Base-by-base conservation (phyloP, 164 flowering plant genomes). In the Dillenia turbinata region DNA sequence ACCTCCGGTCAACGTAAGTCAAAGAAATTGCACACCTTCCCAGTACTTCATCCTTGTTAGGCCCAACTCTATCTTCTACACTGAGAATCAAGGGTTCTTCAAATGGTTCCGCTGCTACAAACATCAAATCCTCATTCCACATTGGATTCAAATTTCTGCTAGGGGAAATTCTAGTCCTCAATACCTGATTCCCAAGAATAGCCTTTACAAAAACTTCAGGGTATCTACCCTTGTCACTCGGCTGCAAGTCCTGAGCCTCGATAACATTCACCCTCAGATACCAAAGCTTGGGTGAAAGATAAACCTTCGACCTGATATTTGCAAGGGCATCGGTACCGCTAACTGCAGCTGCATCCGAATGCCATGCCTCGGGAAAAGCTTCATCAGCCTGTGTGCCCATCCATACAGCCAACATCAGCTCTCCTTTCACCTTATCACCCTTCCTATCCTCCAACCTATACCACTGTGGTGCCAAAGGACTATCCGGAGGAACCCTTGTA, bases 381-480 rank as follows among this genome's bases (percentile, higher is more conserved):
- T 89, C 92, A 56, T 89, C 96, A 0, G 96, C 96, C 57, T 86
- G 96, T 63, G 92, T 89, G 13, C 96, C 96, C 83, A 81, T 80
- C 96, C 96, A 89, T 50, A 89, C 92, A 63, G 96, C 90, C 63
- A 87, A 61, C 96, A 89, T 89, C 24, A 89, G 67, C 77, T 89
- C 92, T 19, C 89, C 90, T 56, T 77, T 89, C 22, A 71, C 73
- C 74, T 78, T 82, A 5, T 76, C 80, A 17, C 79, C 82, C 65
- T 75, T 81, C 50, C 79, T 57, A 58, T 85, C 86, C 53, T 80
- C 86, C 67, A 89, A 52, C 53, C 86, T 70, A 57, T 89, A 89
- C 96, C 96, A 89, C 69, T 86, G 92, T 4, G 96, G 96, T 1
- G 96, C 96, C 77, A 88, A 65, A 7, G 92, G 91, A 65, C 92